Conservation (phyloP, 306 rosid species). For the Trifolium repens region DNA sequence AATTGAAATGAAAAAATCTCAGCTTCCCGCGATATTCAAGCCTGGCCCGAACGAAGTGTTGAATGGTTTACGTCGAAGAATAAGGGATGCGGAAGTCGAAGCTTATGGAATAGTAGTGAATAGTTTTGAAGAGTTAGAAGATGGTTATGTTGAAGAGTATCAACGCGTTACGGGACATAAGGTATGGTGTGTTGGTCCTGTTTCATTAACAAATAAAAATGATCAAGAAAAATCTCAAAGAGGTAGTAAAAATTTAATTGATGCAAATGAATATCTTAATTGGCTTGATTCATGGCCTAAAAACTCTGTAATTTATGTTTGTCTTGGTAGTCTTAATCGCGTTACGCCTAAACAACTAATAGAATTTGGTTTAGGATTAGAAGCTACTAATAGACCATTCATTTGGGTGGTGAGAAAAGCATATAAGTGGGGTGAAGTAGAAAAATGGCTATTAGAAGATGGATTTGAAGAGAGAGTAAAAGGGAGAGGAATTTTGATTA, state of each 20-base stretch:
- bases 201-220: background rate
- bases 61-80: background rate
- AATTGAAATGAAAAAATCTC: conserved; percentile 11
- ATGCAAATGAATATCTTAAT: background rate
- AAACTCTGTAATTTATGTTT: background rate
- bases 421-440: conserved; percentile 24
- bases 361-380: conserved; percentile 62
- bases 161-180: background rate
- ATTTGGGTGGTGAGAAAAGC: conserved; percentile 50
- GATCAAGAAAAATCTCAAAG: background rate
- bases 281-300: background rate
- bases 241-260: background rate
- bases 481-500: too few relatives aligned
- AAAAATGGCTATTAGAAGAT: conserved; percentile 40
- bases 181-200: conserved; percentile 21
- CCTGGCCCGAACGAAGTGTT: background rate
- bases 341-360: conserved; percentile 34
- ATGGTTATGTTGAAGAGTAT: conserved; percentile 13
- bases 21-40: background rate
- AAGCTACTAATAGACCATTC: conserved; percentile 51
- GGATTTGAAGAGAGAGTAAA: background rate
- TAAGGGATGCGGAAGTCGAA: background rate
- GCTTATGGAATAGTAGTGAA: conserved; percentile 1
- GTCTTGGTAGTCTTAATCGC: conserved; percentile 11
- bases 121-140: conserved; percentile 4